Evolutionary conservation across 495 filamentous ascomycete species (phyloP).

Genomic region (Neurospora sp.): DNA sequence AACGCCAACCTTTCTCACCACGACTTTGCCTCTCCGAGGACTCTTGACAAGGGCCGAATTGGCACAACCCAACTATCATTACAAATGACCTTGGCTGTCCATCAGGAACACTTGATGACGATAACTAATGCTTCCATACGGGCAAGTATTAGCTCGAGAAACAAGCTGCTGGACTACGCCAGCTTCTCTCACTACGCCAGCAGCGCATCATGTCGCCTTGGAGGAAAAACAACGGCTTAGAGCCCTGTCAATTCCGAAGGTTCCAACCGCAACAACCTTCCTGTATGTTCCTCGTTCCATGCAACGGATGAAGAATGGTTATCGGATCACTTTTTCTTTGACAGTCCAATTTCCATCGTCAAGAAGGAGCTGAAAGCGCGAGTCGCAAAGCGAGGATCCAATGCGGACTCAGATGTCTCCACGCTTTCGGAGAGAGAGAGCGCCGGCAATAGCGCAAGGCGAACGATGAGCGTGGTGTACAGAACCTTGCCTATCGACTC

Average conservation of each 20-base stretch:
- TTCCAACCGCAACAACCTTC: not conserved
- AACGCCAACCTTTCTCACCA: slow-evolving; percentile 3
- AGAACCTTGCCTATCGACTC: too few relatives aligned
- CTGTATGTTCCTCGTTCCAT: not conserved
- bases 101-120: slow-evolving; percentile 67
- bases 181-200: too few relatives aligned
- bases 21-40: slow-evolving; percentile 77
- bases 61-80: slow-evolving; percentile 74
- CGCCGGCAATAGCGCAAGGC: too few relatives aligned
- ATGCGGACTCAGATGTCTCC: too few relatives aligned
- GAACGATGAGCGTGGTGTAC: too few relatives aligned
- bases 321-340: too few relatives aligned
- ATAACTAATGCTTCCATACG: slow-evolving; percentile 60
- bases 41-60: slow-evolving; percentile 40
- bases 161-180: slow-evolving; percentile 51
- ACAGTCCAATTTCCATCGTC: too few relatives aligned
- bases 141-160: slow-evolving; percentile 31
- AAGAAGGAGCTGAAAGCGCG: too few relatives aligned
- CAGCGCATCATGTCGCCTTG: too few relatives aligned
- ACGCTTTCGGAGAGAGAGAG: too few relatives aligned
- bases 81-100: slow-evolving; percentile 68
- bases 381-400: too few relatives aligned
- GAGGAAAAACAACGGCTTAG: too few relatives aligned
- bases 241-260: not conserved
- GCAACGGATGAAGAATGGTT: not conserved